Conservation (phyloP, 345 rosid species). For the Populus deltoides region DNA sequence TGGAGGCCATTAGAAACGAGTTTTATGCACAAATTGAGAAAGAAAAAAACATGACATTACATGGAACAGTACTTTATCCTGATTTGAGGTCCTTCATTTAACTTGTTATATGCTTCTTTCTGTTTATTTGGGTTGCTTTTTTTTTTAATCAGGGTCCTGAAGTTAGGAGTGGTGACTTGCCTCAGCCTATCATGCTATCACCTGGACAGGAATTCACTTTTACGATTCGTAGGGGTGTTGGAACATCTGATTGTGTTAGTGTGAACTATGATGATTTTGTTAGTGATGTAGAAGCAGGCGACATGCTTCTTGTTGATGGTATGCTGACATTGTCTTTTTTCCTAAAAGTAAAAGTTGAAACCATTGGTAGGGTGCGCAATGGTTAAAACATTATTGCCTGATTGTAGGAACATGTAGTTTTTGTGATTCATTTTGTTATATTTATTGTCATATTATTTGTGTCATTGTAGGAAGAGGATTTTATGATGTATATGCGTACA, state of each 20-base stretch:
- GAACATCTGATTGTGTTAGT: slow-evolving; percentile 80
- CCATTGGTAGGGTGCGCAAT: not conserved
- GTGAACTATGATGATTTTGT: slow-evolving; percentile 98
- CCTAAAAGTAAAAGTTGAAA: not conserved
- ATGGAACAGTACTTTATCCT: too few relatives aligned
- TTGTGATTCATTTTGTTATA: not conserved
- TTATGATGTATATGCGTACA: too few relatives aligned
- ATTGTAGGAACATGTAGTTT: not conserved
- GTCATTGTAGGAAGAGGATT: too few relatives aligned
- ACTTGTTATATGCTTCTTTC: not conserved
- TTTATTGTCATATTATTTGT: too few relatives aligned
- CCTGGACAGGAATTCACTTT: slow-evolving; percentile 93
- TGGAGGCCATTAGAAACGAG: too few relatives aligned
- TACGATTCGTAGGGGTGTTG: slow-evolving; percentile 86
- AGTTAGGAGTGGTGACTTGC: slow-evolving; percentile 98
- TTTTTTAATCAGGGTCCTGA: slow-evolving; percentile 80
- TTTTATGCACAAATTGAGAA: too few relatives aligned
- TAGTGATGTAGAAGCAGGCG: slow-evolving; percentile 85
- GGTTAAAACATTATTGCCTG: not conserved
- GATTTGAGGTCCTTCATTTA: too few relatives aligned
- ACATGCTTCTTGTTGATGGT: slow-evolving; percentile 99
- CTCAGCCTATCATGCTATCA: slow-evolving; percentile 67
- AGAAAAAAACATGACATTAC: too few relatives aligned
- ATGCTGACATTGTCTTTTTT: slow-evolving; percentile 17
- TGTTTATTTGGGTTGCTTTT: not conserved